Conservation (phyloP, 257 asterid genomes). For the Solanum medicagineum region DNA sequence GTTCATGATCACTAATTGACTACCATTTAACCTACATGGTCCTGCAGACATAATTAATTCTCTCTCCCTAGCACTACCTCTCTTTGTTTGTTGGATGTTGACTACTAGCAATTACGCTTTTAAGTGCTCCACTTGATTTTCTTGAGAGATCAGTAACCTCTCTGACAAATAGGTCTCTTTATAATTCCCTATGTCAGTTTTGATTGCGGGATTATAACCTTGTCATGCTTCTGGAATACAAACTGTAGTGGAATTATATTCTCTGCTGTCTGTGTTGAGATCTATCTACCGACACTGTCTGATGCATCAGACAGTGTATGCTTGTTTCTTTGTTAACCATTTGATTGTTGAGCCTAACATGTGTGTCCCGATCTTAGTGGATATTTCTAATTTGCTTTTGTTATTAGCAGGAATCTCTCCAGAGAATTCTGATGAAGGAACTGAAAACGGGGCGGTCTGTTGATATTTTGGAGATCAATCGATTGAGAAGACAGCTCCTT, state of each 20-base stretch:
- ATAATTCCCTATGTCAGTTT: not conserved
- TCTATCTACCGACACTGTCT: not conserved
- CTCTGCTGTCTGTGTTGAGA: not conserved
- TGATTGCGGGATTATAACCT: not conserved
- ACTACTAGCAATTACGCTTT: not conserved
- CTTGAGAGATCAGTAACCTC: not conserved
- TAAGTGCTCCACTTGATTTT: not conserved
- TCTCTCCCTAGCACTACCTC: not conserved
- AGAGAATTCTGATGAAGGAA: conserved; percentile 44
- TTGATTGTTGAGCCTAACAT: not conserved
- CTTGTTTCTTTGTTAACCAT: not conserved
- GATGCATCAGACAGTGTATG: not conserved
- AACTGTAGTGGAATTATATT: not conserved
- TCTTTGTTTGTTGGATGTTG: not conserved
- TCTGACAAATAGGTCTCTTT: not conserved
- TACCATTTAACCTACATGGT: not conserved
- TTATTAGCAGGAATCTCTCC: conserved; percentile 51
- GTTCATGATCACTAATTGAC: not conserved
- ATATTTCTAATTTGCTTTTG: conserved; percentile 7
- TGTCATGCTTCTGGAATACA: not conserved
- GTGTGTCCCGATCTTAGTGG: not conserved
- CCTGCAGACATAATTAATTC: not conserved
- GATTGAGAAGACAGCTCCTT: conserved; percentile 55
- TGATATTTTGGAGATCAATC: conserved; percentile 80
- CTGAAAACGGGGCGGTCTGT: conserved; percentile 48